Base-by-base conservation (phyloP, 352 stramenopile species). In the Phytophthora quininea region DNA sequence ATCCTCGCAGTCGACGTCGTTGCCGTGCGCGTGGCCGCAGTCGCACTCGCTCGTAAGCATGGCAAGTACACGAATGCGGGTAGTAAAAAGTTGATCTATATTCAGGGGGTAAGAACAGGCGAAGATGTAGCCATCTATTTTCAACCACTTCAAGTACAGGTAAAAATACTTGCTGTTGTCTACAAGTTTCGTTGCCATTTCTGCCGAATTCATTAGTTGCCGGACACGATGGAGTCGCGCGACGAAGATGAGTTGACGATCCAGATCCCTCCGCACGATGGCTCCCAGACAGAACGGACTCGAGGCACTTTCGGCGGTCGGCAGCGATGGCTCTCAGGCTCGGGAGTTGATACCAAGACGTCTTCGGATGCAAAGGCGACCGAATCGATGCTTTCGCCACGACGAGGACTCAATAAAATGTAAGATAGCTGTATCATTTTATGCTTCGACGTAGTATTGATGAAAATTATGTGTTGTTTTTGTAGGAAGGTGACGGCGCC, bases 211-310 rank as follows among this genome's bases (percentile, higher is more conserved):
- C 19, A 24, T 24, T 24, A 24, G 19, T 24, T 24, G 19, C 19
- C 19, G 19, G 30, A 43, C 42, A 61, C 15, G 32, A 84, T 87
- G 78, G 77, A 88, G 57, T 54, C 43, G 14, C 69, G 82, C 38
- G 80, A 89, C 46, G 82, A 91, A 74, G 80, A 86, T 38, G 82
- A 91, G 47, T 49, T 91, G 52, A 89, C 78, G 19, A 91, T 89
- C 65, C 80, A 91, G 73, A 91, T 91, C 62, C 82, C 82, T 7
- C 62, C 72, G 15, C 76, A 82, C 32, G 86, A 93, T 67, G 84
- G 83, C 7, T 90, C 82, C 14, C 82, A 91, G 67, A 91, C 84
- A 0, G 84, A 93, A 54, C 84, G 86, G 24, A 81, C 81, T 4
- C 71, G 77, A 7, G 86, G 84, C 19, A 92, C 86, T 11, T 93